Percentiles rank a stretch among this genome's conserved stretches.
Evolutionary conservation across 73 alveolate species (phyloP).

Genomic region (Paramecium primaurelia): DNA sequence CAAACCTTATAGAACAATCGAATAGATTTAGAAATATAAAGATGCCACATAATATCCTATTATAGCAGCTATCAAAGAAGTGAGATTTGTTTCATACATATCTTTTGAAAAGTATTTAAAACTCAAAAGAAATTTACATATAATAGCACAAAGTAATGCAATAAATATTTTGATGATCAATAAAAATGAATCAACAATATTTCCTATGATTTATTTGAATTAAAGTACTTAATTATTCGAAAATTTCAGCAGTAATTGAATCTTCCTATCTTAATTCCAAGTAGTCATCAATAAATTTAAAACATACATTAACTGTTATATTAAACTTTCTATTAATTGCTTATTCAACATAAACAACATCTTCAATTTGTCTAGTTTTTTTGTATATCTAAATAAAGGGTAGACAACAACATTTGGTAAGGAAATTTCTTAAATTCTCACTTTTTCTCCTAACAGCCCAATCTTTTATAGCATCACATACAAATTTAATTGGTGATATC

Average conservation of each 20-base stretch:
- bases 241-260: not conserved
- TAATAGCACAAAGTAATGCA: not conserved
- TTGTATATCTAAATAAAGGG: not conserved
- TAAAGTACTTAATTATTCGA: not conserved
- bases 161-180: not conserved
- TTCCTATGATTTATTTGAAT: not conserved
- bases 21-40: not conserved
- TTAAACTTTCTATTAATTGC: not conserved
- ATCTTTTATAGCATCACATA: not conserved
- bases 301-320: not conserved
- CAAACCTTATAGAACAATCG: not conserved
- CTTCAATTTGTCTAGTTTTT: not conserved
- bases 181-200: not conserved
- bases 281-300: not conserved
- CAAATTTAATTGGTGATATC: not conserved
- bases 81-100: not conserved
- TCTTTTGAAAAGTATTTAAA: not conserved
- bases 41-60: conserved; percentile 19
- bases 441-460: not conserved
- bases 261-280: not conserved
- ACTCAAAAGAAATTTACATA: not conserved
- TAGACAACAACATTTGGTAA: not conserved
- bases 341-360: not conserved
- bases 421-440: not conserved
- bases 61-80: not conserved